phyloP scores from a whole-genome alignment of 2,329 filamentous ascomycete species.

The Colletotrichum nymphaeae region DNA sequence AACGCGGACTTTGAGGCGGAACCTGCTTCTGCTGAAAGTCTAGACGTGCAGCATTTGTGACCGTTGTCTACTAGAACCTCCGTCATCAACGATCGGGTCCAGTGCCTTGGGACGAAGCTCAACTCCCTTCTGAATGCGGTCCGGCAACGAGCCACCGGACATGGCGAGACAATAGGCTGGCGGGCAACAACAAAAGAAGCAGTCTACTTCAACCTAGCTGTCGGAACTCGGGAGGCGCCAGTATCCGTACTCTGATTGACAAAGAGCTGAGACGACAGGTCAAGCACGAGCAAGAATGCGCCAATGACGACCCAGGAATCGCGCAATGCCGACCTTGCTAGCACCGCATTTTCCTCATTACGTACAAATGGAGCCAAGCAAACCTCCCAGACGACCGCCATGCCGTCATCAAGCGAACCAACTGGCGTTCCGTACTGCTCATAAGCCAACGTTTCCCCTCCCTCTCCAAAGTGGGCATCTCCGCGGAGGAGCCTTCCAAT shows the following conservation, averaged over 20 bases:
- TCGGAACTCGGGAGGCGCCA: background rate
- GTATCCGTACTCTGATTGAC: conserved; percentile 20
- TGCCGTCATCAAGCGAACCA: conserved; percentile 31
- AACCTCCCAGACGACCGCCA: conserved; percentile 14
- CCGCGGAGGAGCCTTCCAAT: conserved; percentile 12
- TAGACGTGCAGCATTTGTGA: conserved; percentile 19
- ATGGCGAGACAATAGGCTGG: conserved; percentile 10
- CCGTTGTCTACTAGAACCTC: background rate
- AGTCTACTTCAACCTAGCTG: background rate
- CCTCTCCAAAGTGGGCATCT: conserved; percentile 11
- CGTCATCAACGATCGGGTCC: conserved; percentile 7
- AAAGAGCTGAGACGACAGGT: conserved; percentile 18
- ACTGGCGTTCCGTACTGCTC: conserved; percentile 23
- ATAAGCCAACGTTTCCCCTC: conserved; percentile 27
- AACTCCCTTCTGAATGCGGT: background rate
- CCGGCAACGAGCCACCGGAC: conserved; percentile 1
- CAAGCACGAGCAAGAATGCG: conserved; percentile 1
- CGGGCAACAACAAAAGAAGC: background rate
- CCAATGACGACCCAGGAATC: conserved; percentile 21
- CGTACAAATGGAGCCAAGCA: conserved; percentile 34
- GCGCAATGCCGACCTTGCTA: conserved; percentile 26
- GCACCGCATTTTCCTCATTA: conserved; percentile 35
- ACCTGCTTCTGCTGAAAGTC: conserved; percentile 29
- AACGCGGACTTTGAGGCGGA: conserved; percentile 19
- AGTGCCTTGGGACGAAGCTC: conserved; percentile 14